These are phyloP conservation scores for Dothideomycetes sp. DNA, from an alignment of 2,329 filamentous ascomycete genomes.

Conservation along the genomic window DNA sequence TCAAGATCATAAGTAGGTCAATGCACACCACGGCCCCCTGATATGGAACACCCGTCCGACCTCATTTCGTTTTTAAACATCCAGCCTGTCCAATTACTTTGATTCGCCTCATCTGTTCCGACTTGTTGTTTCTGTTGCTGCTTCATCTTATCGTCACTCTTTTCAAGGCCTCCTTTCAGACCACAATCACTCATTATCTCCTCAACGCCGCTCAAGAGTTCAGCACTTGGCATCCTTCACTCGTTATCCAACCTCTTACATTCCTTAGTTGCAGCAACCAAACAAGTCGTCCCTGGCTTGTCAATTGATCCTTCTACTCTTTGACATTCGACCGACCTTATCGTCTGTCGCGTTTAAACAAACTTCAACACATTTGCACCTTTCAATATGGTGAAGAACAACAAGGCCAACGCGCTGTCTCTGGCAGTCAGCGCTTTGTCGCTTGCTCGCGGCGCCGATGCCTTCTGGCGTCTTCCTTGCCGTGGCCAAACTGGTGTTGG, in stretches of 20 bases:
- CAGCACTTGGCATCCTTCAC: constrained; percentile 6
- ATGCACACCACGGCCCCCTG: too few relatives aligned
- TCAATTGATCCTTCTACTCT: background rate
- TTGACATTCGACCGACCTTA: constrained; percentile 9
- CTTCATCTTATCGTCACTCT: background rate
- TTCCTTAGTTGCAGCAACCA: constrained; percentile 12
- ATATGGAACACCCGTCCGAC: too few relatives aligned
- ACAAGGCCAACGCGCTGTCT: constrained; percentile 14
- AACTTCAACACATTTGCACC: constrained; percentile 3
- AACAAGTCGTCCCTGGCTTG: constrained; percentile 11
- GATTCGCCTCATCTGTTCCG: too few relatives aligned
- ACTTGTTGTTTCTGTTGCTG: constrained; percentile 10
- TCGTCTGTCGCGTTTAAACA: constrained; percentile 8
- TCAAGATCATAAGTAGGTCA: too few relatives aligned
- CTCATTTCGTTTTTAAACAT: background rate
- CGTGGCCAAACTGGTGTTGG: constrained; percentile 59
- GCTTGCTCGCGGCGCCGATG: constrained; percentile 31
- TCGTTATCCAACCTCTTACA: constrained; percentile 10
- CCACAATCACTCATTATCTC: constrained; percentile 12
- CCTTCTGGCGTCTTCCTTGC: constrained; percentile 89
- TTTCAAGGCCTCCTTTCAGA: background rate
- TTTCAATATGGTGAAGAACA: constrained; percentile 10
- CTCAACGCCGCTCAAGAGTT: constrained; percentile 7
- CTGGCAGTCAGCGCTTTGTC: constrained; percentile 20
- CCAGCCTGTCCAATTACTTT: too few relatives aligned